Evolutionary conservation across 1,284 basidiomycete genomes (phyloP).

Genomic region (Trametes sp.): DNA sequence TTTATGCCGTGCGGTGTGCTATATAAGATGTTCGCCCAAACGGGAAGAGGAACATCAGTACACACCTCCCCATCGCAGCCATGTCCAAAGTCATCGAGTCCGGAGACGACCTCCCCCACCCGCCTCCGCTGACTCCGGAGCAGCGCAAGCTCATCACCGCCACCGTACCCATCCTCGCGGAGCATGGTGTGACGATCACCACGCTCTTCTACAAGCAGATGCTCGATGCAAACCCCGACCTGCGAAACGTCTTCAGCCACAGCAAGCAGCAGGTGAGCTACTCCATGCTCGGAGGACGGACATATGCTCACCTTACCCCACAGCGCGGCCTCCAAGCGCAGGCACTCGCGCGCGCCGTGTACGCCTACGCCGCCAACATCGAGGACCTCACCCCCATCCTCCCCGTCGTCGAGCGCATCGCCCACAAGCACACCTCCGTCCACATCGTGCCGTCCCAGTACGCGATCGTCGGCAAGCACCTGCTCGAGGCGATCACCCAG

Average conservation of each 20-base stretch:
- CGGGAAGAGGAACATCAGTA: not conserved
- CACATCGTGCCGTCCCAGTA: conserved; percentile 37
- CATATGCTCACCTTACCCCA: conserved; percentile 22
- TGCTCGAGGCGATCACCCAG: conserved; percentile 34
- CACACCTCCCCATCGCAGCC: not conserved
- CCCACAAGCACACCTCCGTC: conserved; percentile 38
- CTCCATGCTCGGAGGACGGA: conserved; percentile 24
- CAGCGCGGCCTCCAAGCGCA: conserved; percentile 27
- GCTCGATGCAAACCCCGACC: conserved; percentile 34
- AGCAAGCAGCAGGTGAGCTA: conserved; percentile 35
- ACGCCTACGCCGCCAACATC: conserved; percentile 38
- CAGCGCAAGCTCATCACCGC: conserved; percentile 36
- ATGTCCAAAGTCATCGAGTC: conserved; percentile 18
- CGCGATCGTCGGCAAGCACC: conserved; percentile 35
- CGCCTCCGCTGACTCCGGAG: conserved; percentile 33
- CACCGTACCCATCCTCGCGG: conserved; percentile 35
- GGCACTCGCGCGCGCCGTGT: conserved; percentile 34
- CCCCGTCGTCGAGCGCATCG: conserved; percentile 38
- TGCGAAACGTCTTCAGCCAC: conserved; percentile 36
- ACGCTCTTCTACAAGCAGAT: conserved; percentile 35
- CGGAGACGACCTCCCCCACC: conserved; percentile 21
- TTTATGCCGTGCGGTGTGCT: not conserved
- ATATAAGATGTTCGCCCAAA: not conserved
- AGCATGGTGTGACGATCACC: conserved; percentile 9
- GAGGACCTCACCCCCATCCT: conserved; percentile 37